Base-by-base conservation (phyloP, 108 stramenopile genomes). In the Fistulifera solaris region DNA sequence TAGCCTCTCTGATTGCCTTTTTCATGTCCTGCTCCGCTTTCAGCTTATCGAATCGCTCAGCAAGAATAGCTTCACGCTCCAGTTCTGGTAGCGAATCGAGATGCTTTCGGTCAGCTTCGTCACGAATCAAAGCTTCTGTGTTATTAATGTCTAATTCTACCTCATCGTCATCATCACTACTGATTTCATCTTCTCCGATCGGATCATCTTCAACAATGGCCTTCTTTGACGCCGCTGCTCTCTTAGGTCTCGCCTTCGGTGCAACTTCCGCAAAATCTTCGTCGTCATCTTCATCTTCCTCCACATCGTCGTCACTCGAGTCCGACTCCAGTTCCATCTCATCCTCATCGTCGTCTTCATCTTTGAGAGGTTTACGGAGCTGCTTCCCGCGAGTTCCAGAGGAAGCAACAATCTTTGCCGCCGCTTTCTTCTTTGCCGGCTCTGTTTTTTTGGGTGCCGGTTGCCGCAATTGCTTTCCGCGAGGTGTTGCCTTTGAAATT, bases 11-110 rank as follows among this genome's bases (percentile, higher is more conserved):
- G 14, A 88, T 65, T 16, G 90, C 90, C 56, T 72, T 70, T 48
- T 83, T 93, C 87, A 89, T 89, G 65, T 89, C 91, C 48, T 72
- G 76, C 23, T 81, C 76, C 41, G 65, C 72, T 67, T 93, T 93
- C 21, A 85, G 68, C 53, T 88, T 75, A 60, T 93, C 91, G 64
- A 89, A 93, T 25, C 91, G 80, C 40, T 93, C 85, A 12, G 73
- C 91, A 1, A 93, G 58, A 56, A 87, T 87, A 40, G 83, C 80
- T 73, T 93, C 91, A 62, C 91, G 84, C 52, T 93, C 91, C 15
- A 93, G 42, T 57, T 93, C 91, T 8, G 87, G 80, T 40, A 93
- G 43, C 22, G 76, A 70, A 44, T 93, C 85, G 8, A 93, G 66
- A 67, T 78, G 70, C 56, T 88, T 88, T 31, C 73, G 75, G 66